A percentile compares a stretch with the other conserved stretches of the same genome.
Evolutionary conservation across 2,329 filamentous ascomycete genomes (phyloP).

Genomic region (Talaromyces sp.): DNA sequence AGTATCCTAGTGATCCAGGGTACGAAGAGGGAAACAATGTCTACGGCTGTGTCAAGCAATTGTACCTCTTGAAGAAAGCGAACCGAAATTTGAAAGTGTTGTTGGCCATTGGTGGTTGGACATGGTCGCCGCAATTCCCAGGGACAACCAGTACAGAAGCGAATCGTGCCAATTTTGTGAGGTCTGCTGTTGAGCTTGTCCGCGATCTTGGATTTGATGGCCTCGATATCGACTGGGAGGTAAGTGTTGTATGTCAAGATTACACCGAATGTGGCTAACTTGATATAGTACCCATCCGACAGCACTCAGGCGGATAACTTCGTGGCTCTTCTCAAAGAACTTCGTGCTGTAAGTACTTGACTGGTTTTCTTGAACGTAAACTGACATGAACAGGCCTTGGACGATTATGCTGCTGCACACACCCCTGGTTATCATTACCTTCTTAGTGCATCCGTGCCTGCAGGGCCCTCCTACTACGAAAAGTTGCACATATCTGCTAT

Average conservation of each 20-base stretch:
- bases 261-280: conserved; percentile 41
- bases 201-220: conserved; percentile 70
- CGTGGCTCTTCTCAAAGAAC: conserved; percentile 35
- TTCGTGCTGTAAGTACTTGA: conserved; percentile 27
- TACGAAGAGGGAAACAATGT: conserved; percentile 70
- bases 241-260: conserved; percentile 22
- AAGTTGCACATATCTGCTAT: conserved; percentile 46
- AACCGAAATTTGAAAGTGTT: conserved; percentile 76
- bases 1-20: conserved; percentile 64
- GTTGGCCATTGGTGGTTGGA: conserved; percentile 81
- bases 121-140: conserved; percentile 71
- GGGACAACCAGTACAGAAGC: conserved; percentile 60
- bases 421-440: conserved; percentile 44
- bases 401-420: conserved; percentile 43
- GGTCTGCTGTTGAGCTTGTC: conserved; percentile 68
- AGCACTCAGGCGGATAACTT: conserved; percentile 36
- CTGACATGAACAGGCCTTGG: conserved; percentile 46
- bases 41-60: conserved; percentile 59
- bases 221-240: conserved; percentile 47
- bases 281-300: conserved; percentile 31
- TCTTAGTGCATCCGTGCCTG: conserved; percentile 49
- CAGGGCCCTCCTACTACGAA: conserved; percentile 43
- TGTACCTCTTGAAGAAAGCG: conserved; percentile 64
- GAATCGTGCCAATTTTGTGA: conserved; percentile 64
- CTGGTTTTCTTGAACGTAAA: background rate